A percentile compares a stretch with the other conserved stretches of the same genome.
phyloP scores from a whole-genome alignment of 345 rosid genomes.

The Populus alba region DNA sequence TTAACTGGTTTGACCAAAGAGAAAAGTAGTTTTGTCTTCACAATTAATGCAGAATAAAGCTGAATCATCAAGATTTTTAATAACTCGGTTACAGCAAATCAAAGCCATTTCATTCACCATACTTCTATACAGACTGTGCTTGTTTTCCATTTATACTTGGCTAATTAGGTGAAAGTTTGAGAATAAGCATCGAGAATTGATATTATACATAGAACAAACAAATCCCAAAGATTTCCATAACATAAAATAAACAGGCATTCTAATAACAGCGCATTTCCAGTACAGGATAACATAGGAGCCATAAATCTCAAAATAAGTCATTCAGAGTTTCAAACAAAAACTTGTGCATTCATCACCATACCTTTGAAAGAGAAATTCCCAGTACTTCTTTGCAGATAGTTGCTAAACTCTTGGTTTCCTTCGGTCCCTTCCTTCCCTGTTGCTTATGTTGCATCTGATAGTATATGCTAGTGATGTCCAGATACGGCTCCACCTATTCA shows the following conservation, averaged over 20 bases:
- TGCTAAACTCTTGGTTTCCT: conserved; percentile 71
- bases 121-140: too few relatives aligned
- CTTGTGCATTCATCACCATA: conserved; percentile 22
- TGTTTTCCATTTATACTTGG: not conserved
- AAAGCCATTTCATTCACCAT: not conserved
- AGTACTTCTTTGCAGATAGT: conserved; percentile 65
- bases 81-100: not conserved
- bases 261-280: not conserved
- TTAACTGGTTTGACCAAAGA: too few relatives aligned
- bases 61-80: not conserved
- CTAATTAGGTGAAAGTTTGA: not conserved
- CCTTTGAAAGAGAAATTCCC: conserved; percentile 76
- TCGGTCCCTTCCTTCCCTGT: conserved; percentile 54
- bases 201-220: not conserved
- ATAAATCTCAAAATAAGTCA: not conserved
- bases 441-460: conserved; percentile 54
- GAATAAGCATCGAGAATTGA: not conserved
- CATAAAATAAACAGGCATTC: not conserved
- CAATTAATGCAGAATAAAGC: not conserved
- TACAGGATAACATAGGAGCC: not conserved
- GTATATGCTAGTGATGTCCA: conserved; percentile 63
- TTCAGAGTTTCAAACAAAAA: not conserved
- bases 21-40: not conserved
- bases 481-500: conserved; percentile 77
- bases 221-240: not conserved